Evolutionary conservation across 148 eudicot species (phyloP), one percentile per base, ranked within the genome.

Genomic region (Selenicereus undatus): DNA sequence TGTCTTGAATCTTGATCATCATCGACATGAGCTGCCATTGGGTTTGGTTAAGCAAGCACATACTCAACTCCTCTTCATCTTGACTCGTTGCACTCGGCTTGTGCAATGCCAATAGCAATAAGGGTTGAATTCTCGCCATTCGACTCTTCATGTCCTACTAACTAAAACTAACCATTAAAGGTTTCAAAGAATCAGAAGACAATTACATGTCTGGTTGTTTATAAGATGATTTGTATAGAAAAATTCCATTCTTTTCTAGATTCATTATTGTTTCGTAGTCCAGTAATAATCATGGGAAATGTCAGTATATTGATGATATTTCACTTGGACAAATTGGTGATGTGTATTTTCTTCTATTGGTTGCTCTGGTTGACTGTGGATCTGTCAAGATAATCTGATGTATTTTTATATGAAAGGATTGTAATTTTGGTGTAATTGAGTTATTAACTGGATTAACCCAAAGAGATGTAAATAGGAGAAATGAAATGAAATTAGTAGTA

Each of bases 1-100:
- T 78, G 97, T 91, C 79, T 90, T 91, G 83, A 91, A 93, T 21
- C 79, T 93, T 83, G 97, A 93, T 80, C 91, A 87, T 75, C 85
- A 89, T 79, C 91, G 98, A 72, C 96, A 89, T 74, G 93, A 92
- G 82, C 89, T 92, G 7, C 93, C 91, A 17, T 58, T 80, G 76
- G 96, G 98, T 64, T 86, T 81, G 58, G 71, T 92, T 69, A 93
- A 90, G 88, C 96, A 92, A 86, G 91, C 91, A 70, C 93, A 92
- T 83, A 90, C 94, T 54, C 91, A 93, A 14, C 90, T 93, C 89
- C 94, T 93, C 81, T 93, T 92, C 78, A 92, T 92, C 80, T 91
- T 93, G 76, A 93, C 98, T 17, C 87, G 94, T 76, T 93, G 98
- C 75, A 93, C 98, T 7, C 89, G 98, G 76, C 81, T 93, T 86